Base-by-base conservation (phyloP, 1,139 yeast species). In the Saccharomyces pastorianus region DNA sequence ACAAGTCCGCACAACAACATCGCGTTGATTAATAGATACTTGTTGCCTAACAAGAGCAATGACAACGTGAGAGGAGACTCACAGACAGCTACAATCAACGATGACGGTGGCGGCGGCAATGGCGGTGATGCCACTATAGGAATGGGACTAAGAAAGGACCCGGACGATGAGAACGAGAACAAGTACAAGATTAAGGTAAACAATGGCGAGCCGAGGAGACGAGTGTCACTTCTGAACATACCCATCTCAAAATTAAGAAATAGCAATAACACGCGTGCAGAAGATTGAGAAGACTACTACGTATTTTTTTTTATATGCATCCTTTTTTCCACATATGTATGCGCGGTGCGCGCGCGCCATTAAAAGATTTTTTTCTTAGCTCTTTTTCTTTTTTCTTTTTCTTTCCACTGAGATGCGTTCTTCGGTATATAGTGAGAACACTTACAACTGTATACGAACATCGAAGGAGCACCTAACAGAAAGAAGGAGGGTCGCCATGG, bases 231-330 rank as follows among this genome's bases (percentile, higher is more conserved):
- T 14, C 51, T 61, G 28, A 61, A 58, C 50, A 59, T 60, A 17
- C 62, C 62, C 7, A 58, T 61, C 13, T 50, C 62, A 8, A 60
- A 55, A 50, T 29, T 61, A 28, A 54, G 64, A 52, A 53, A 53
- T 13, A 38, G 20, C 42, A 38, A 5, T 17, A 17, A 17, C 25
- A 13, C 23, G 23, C 8, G 42, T 23, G 17, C 17, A 38, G 42
- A 38, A 17, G 23, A 38, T 5, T 13, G 42, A 9, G 14, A 38
- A 38, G 11, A 17, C 23, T 17, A 38, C 42, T 20, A 20, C 23
- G 23, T 20, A 20, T 17, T 17, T 17, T 17, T 8, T 8, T 17
- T 38, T 8, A 38, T 17, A 17, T 20, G 42, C 42, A 27, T 34
- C 42, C n/a, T 29, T 31, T 11, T 26, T 32, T 46, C 9, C 29